Base-by-base conservation (phyloP, 768 basidiomycete species). In the Scleroderma bovista region DNA sequence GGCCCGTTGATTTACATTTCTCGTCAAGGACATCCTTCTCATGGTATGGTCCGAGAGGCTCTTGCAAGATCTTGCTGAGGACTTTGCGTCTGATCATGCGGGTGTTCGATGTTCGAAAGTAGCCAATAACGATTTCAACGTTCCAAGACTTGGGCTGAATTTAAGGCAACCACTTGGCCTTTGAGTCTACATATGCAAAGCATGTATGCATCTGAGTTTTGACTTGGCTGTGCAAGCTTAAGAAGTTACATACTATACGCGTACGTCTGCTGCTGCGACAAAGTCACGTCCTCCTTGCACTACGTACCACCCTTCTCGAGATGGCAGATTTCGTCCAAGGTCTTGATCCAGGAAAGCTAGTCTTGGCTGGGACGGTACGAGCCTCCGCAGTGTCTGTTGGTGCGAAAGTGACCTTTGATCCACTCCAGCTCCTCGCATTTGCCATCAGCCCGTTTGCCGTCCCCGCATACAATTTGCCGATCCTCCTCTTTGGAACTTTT, bases 381-480 rank as follows among this genome's bases (percentile, higher is more conserved):
- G 5, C 29, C 16, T 24, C 13, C 24, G 12, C n/a, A n/a, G n/a
- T n/a, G n/a, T 40, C 10, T 3, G 6, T 10, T 15, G 13, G 13
- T 36, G 34, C n/a, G 12, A 36, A 36, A 13, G 2, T 13, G 36
- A 45, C 49, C n/a, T 19, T 50, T 47, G 17, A 36, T 23, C 15
- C 32, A 4, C 36, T 46, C 2, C 56, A 89, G 88, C 72, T 68
- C 23, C 66, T 91, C 23, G 82, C 87, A 13, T 83, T 87, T 54
- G 44, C 75, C 41, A 69, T 79, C 40, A 69, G 70, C 51, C 72
- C 83, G 5, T 86, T 81, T 60, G 55, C 70, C 1, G 68, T 79
- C 1, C 86, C 88, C 2, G 61, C 74, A 2, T 93, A 93, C 65
- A 93, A 93, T 61, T 72, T 93, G 19, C 82, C 90, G n/a, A 73